Evolutionary conservation across 257 asterid species (phyloP).

Genomic region (Capsicum pubescens): DNA sequence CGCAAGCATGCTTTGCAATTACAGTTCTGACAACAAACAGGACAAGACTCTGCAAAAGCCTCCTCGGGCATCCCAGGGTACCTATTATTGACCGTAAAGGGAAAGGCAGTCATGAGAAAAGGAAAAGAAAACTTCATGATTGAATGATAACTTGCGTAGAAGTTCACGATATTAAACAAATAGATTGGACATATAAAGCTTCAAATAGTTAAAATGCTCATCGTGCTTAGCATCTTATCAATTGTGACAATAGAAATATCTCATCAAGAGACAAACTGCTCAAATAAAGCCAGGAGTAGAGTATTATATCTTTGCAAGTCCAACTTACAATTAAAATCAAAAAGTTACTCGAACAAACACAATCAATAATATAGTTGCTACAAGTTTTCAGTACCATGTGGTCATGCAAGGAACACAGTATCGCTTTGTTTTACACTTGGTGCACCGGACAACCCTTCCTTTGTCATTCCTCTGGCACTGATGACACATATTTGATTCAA

Average conservation of each 20-base stretch:
- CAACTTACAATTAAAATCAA: neutral
- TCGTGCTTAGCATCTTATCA: neutral
- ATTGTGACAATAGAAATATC: slow-evolving; percentile 12
- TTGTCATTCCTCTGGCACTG: slow-evolving; percentile 91
- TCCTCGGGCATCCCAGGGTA: slow-evolving; percentile 74
- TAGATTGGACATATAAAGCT: neutral
- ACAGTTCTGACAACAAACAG: slow-evolving; percentile 78
- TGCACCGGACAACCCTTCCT: slow-evolving; percentile 80
- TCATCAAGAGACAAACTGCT: slow-evolving; percentile 4
- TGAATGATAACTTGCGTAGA: neutral
- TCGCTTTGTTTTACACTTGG: slow-evolving; percentile 61
- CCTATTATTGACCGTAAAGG: slow-evolving; percentile 51
- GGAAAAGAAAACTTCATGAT: neutral
- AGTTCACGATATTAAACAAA: slow-evolving; percentile 13
- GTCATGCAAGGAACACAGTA: slow-evolving; percentile 78
- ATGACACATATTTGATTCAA: slow-evolving; percentile 66
- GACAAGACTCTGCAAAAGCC: slow-evolving; percentile 77
- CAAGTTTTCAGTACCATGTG: slow-evolving; percentile 53
- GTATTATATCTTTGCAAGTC: neutral
- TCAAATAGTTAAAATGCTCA: neutral
- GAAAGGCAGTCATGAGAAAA: slow-evolving; percentile 22
- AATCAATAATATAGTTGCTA: neutral
- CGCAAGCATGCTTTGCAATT: slow-evolving; percentile 93
- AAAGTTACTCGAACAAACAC: neutral
- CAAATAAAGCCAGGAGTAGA: neutral